Evolutionary conservation across 2,329 filamentous ascomycete species (phyloP), one percentile per base, ranked within the genome.

Genomic region (Botryotinia globosa): DNA sequence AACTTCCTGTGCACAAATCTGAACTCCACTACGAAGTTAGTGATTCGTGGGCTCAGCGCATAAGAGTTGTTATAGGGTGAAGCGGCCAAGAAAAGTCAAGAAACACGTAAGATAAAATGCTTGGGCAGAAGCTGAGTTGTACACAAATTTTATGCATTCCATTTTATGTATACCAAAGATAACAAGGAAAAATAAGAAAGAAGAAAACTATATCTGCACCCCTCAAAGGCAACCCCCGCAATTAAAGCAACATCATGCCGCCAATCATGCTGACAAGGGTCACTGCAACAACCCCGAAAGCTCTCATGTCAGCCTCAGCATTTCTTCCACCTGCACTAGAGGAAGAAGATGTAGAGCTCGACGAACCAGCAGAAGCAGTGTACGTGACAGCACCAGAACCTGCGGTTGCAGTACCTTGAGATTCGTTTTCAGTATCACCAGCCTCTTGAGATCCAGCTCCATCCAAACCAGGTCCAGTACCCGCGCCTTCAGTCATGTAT

Each of bases 401-500:
- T 3, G 78, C 74, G 29, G 75, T 76, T 4, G 78, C 77, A 20
- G 76, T 78, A 4, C 78, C 78, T 16, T 73, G 63, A 62, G 74
- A 75, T 71, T 77, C 75, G 54, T 73, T 77, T 3, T 74, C 72
- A 1, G 75, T 84, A 20, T 82, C 80, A 56, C 75, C 77, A 16
- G 76, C 69, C 51, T 78, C 77, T 73, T 76, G 79, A 73, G 69
- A 79, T 72, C 77, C 76, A 72, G 74, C 72, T 67, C 76, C 78
- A 75, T 72, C 84, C 83, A 79, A 62, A 62, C 78, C 78, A 51
- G 84, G 84, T 10, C 84, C 85, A 29, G 76, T 80, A 56, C 86
- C 86, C 32, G 85, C 86, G 75, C 86, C 86, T n/a, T 82, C 81
- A 73, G 81, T 81, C 80, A 87, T 82, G 79, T 82, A 86, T 69